These are phyloP conservation scores for Trichosporon asahii DNA, from an alignment of 1,284 basidiomycete species.

Conservation along the genomic window DNA sequence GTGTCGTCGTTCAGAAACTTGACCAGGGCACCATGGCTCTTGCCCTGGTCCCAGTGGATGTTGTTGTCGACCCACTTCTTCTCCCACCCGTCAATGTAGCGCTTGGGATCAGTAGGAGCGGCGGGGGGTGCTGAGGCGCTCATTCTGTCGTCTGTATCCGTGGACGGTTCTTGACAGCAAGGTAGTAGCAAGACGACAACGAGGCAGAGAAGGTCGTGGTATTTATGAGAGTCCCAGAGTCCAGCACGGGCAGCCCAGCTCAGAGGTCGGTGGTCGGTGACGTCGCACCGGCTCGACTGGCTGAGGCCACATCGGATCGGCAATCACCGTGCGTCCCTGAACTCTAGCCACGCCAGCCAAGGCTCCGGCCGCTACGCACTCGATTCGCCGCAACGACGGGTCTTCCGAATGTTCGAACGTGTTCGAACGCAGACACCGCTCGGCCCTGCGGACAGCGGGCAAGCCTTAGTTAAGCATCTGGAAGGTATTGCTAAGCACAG, in stretches of 20 bases:
- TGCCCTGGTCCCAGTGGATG: constrained; percentile 59
- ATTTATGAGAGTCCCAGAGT: too few species aligned
- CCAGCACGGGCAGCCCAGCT: background rate
- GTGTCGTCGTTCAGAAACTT: constrained; percentile 57
- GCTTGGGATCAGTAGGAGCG: background rate
- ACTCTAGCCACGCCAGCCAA: background rate
- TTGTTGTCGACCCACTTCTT: constrained; percentile 45
- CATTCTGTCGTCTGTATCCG: background rate
- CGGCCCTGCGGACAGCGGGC: background rate
- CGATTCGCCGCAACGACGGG: background rate
- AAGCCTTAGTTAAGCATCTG: background rate
- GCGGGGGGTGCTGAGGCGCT: background rate
- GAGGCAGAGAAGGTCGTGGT: background rate
- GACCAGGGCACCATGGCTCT: constrained; percentile 59
- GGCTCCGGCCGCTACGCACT: background rate
- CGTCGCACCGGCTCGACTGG: background rate
- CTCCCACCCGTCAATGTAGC: constrained; percentile 26
- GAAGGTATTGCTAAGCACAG: background rate
- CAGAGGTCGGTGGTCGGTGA: background rate
- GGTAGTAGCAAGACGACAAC: too few species aligned
- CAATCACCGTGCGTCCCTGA: background rate
- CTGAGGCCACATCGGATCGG: background rate
- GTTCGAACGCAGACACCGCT: background rate
- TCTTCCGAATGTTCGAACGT: background rate
- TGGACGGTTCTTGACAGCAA: too few species aligned